Conservation (phyloP, 306 rosid species). For the Cicer pinnatifidum region DNA sequence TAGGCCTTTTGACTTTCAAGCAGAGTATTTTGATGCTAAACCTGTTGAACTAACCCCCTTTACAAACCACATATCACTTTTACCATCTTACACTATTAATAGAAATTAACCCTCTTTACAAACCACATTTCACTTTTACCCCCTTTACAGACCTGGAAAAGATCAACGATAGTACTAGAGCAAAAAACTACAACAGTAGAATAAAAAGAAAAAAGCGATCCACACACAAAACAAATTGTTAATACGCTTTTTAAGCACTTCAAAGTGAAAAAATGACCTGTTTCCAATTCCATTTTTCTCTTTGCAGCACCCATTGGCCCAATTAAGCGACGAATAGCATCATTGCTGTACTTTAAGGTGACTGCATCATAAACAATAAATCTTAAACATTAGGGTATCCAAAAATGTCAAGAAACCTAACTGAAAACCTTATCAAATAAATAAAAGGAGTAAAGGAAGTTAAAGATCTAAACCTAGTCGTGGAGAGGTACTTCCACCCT, state of each 20-base stretch:
- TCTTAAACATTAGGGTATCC: conserved; percentile 38
- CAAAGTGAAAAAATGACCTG: conserved; percentile 59
- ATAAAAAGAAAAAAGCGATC: conserved; percentile 6
- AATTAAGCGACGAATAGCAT: conserved; percentile 77
- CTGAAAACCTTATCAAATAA: conserved; percentile 20
- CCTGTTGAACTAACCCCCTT: conserved; percentile 14
- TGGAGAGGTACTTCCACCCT: conserved; percentile 62
- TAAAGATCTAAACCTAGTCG: conserved; percentile 65
- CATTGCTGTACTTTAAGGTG: conserved; percentile 83
- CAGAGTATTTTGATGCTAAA: conserved; percentile 6
- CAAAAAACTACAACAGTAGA: conserved; percentile 28
- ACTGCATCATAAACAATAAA: conserved; percentile 59
- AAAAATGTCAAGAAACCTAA: conserved; percentile 29
- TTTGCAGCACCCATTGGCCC: conserved; percentile 89
- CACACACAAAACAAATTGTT: conserved; percentile 18
- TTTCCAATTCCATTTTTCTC: conserved; percentile 84
- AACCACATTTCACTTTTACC: background rate
- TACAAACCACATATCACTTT: conserved; percentile 15
- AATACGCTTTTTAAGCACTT: conserved; percentile 25
- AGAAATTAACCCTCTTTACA: background rate
- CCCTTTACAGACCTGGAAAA: background rate
- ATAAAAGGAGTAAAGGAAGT: conserved; percentile 3
- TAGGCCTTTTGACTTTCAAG: conserved; percentile 23
- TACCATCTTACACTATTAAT: conserved; percentile 11
- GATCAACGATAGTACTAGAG: background rate